Base-by-base conservation (phyloP, 805 yeast genomes). In the Metschnikowia proteae region DNA sequence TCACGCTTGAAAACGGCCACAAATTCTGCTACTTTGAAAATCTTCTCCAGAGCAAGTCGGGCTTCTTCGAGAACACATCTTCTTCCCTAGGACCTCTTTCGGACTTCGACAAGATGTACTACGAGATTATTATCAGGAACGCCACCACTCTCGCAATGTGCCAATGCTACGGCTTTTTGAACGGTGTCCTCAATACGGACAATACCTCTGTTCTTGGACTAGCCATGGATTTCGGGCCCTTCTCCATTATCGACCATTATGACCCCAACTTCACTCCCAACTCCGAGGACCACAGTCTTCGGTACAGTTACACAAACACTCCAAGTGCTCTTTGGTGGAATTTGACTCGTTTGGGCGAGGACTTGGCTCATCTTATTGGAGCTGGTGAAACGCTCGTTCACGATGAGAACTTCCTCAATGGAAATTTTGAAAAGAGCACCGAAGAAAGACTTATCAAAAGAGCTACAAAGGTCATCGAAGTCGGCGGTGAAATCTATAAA, bases 241-340 rank as follows among this genome's bases (percentile, higher is more conserved):
- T 88, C 68, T 87, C 95, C 17, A 86, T 90, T 51, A 78, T 91
- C 85, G 97, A 91, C 61, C 80, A 78, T 40, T 92, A 84, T 62
- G 83, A 88, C 59, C 91, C 95, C 11, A 66, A 76, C 43, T 92
- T 78, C 61, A 87, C 97, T 0, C 92, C 98, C 1, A 92, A 94
- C 62, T 89, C 88, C 48, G 97, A 90, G 60, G 99, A 94, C 65
- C 77, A 75, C 38, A 68, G 71, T 43, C 63, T 71, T 13, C 73
- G 97, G 39, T 92, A 94, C 63, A 80, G 89, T 6, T 91, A 85
- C 67, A 76, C 77, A n/a, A 89, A 87, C 60, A 84, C 88, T 8
- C 97, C 98, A 0, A 78, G 84, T 26, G 80, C 91, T 0, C 82
- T 92, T 39, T 89, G 96, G 96, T 92, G 96, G 95, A 94, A 92